phyloP scores from a whole-genome alignment of 306 rosid species.

The Lagenaria siceraria region DNA sequence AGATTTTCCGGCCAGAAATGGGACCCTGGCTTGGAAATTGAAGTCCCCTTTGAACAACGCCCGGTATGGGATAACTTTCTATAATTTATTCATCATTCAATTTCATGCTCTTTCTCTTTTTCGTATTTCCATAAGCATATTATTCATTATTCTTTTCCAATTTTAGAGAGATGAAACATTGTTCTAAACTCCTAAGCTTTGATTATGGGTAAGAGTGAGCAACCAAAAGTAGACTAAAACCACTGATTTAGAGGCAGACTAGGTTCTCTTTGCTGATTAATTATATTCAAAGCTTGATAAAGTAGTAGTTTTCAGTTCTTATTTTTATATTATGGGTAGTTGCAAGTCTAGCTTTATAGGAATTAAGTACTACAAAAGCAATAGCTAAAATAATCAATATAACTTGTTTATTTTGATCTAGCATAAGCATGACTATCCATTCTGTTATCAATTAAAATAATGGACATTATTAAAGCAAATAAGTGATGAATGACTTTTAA shows the following conservation, averaged over 20 bases:
- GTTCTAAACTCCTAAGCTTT: background rate
- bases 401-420: background rate
- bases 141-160: background rate
- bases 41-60: slow-evolving; percentile 88
- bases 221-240: background rate
- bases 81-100: background rate
- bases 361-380: background rate
- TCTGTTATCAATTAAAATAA: background rate
- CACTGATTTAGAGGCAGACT: background rate
- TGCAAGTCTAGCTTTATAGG: background rate
- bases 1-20: slow-evolving; percentile 68
- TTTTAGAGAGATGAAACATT: background rate
- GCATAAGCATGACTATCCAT: background rate
- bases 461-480: background rate
- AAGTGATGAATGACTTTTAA: background rate
- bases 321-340: background rate
- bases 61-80: slow-evolving; percentile 39
- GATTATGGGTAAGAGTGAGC: background rate
- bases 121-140: background rate
- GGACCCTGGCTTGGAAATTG: slow-evolving; percentile 84
- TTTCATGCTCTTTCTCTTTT: background rate
- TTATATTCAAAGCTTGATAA: background rate
- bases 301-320: background rate
- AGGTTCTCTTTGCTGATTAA: background rate
- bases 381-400: background rate